phyloP scores from a whole-genome alignment of 306 rosid species.

The Cyclanthera cordifolia region DNA sequence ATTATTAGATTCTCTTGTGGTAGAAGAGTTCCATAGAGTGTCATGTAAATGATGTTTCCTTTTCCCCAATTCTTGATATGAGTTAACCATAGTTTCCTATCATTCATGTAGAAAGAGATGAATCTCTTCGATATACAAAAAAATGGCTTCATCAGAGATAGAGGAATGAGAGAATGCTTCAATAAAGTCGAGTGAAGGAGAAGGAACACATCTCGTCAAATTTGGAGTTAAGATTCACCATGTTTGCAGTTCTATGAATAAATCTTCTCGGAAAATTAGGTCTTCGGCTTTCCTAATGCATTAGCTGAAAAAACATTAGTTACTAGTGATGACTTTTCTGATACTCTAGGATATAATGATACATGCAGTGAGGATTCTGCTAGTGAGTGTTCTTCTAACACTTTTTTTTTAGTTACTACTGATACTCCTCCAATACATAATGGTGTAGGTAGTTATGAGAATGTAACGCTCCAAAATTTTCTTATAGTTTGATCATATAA shows the following conservation, averaged over 20 bases:
- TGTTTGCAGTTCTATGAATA: constrained; percentile 10
- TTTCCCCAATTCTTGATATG: constrained; percentile 56
- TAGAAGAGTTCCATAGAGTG: constrained; percentile 50
- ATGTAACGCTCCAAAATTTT: no score
- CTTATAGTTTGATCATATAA: no score
- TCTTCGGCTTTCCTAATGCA: no score
- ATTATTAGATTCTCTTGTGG: constrained; percentile 71
- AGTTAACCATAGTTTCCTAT: constrained; percentile 72
- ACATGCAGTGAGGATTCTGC: no score
- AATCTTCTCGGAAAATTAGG: no score
- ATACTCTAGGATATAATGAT: no score
- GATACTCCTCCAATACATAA: no score
- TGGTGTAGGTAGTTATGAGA: no score
- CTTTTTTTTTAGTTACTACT: no score
- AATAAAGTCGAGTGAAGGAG: constrained; percentile 60
- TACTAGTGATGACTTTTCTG: no score
- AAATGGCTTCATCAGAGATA: constrained; percentile 44
- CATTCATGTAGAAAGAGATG: constrained; percentile 42
- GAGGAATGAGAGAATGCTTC: constrained; percentile 80
- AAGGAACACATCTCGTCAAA: constrained; percentile 19
- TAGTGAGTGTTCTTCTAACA: no score
- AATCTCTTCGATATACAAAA: constrained; percentile 70
- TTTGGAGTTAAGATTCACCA: constrained; percentile 21
- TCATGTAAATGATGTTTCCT: constrained; percentile 36
- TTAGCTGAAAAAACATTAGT: no score